Evolutionary conservation across 352 stramenopile genomes (phyloP), one percentile per base, ranked within the genome.

Genomic region (Plasmopara viticola): DNA sequence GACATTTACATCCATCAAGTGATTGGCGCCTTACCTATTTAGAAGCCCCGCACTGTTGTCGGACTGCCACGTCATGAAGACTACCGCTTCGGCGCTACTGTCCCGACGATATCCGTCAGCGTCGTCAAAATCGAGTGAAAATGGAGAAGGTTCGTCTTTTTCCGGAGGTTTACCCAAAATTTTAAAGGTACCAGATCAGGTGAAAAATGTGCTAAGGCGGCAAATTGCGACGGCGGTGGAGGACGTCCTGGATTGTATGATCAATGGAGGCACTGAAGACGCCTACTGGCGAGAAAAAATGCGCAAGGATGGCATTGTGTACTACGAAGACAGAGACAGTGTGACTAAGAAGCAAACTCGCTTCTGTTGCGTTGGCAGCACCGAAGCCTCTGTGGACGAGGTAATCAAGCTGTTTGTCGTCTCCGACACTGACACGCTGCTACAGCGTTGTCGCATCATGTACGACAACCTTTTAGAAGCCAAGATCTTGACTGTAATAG

Each of bases 381-480:
- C 59, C 0, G 58, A 72, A 13, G 64, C 64, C 5, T 60, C 58
- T 0, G 64, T 72, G 4, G 64, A 72, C 25, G 62, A 74, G 9
- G 61, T 74, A 5, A 40, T 74, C 17, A 68, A 63, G 33, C 44
- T 74, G 15, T 77, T 74, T 48, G 49, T 69, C 2, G 51, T 74
- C 17, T 62, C 58, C 2, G 64, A 74, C 18, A 63, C 61, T 12
- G 64, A 72, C 29, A 68, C 60, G 68, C 25, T 77, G 34, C 39
- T 71, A 31, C 60, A 69, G 34, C 54, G 52, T 12, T 77, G 64
- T 50, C 60, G 58, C 10, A 53, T 77, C 52, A 62, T 77, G 54
- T 71, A 74, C 58, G 64, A 73, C 53, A 74, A 72, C 53, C 50
- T 77, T n/a, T 59, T 72, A 46, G 62, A 74, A 44, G 68, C 68